A percentile compares a stretch with the other conserved stretches of the same genome.
phyloP scores from a whole-genome alignment of 306 rosid genomes.

The Crotalaria pallida region DNA sequence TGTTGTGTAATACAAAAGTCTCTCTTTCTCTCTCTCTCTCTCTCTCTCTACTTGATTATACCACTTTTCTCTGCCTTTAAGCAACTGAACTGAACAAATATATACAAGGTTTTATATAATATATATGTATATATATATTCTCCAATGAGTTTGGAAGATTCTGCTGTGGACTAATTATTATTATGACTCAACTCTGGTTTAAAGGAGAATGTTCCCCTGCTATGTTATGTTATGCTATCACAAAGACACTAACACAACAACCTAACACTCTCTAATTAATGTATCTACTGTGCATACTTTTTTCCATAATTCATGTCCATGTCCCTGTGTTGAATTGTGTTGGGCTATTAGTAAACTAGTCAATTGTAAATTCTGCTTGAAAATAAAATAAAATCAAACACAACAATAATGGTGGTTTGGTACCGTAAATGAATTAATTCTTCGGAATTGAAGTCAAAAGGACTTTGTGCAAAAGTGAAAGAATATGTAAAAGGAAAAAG shows the following conservation, averaged over 20 bases:
- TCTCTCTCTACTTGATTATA: neutral
- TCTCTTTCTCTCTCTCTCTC: neutral
- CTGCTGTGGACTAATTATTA: constrained; percentile 38
- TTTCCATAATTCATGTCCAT: constrained; percentile 9
- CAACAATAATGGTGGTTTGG: constrained; percentile 7
- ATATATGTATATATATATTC: no score
- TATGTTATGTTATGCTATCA: no score
- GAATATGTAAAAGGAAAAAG: neutral
- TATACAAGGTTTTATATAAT: constrained; percentile 44
- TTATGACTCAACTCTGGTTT: constrained; percentile 20
- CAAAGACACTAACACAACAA: constrained; percentile 14
- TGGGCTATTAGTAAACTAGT: neutral
- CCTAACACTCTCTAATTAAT: constrained; percentile 34
- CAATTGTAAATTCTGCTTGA: neutral
- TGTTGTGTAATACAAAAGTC: constrained; percentile 24
- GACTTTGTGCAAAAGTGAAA: neutral
- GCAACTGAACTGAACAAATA: constrained; percentile 33
- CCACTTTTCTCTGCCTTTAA: constrained; percentile 22
- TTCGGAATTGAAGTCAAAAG: constrained; percentile 24
- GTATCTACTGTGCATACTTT: constrained; percentile 12
- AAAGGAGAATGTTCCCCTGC: constrained; percentile 42
- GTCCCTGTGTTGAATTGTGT: neutral
- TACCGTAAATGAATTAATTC: constrained; percentile 15
- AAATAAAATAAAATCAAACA: constrained; percentile 13
- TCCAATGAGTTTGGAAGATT: constrained; percentile 79